Conservation (phyloP, 495 filamentous ascomycete species). For the Penicillium goetzii region DNA sequence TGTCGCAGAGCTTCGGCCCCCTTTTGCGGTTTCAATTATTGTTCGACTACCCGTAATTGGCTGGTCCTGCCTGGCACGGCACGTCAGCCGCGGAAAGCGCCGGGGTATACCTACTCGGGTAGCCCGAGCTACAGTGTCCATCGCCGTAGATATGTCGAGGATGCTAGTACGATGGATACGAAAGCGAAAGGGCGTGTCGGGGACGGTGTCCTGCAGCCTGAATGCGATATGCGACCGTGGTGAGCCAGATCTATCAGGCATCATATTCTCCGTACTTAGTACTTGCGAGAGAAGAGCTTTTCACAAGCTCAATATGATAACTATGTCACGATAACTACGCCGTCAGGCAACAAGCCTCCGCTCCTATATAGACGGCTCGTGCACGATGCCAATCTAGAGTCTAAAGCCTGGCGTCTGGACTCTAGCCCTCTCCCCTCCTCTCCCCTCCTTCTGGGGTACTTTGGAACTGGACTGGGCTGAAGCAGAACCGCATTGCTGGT, state of each 20-base stretch:
- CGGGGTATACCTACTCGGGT: conserved; percentile 17
- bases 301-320: conserved; percentile 1
- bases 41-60: conserved; percentile 16
- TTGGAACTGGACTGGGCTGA: neutral
- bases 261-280: neutral
- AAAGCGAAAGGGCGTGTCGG: conserved; percentile 8
- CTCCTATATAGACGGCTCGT: neutral
- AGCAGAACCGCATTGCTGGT: neutral
- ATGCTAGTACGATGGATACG: conserved; percentile 6
- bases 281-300: neutral
- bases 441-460: too few species aligned
- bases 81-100: conserved; percentile 34
- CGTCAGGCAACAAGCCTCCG: neutral
- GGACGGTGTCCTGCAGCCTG: neutral
- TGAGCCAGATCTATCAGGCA: neutral
- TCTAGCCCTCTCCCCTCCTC: neutral
- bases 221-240: neutral
- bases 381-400: conserved; percentile 3
- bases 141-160: neutral
- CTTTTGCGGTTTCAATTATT: conserved; percentile 8
- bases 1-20: neutral
- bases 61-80: conserved; percentile 7
- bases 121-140: neutral
- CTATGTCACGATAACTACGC: neutral
- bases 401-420: neutral